These are phyloP conservation scores for Backusella psychrophila DNA, from an alignment of 192 early-diverging fungal species.

Conservation along the genomic window DNA sequence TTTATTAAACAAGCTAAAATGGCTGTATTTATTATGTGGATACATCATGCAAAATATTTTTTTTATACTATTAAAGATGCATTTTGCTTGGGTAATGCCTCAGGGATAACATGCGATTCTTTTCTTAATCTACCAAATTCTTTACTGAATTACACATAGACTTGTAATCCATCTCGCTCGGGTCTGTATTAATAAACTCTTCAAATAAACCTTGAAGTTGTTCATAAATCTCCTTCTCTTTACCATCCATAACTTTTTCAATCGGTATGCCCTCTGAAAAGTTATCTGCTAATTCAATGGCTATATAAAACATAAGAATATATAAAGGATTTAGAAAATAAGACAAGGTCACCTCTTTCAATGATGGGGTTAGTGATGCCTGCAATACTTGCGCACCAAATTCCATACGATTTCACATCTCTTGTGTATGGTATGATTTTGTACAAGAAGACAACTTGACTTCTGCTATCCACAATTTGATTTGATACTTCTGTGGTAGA, in stretches of 20 bases:
- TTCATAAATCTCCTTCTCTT: not conserved
- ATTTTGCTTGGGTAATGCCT: not conserved
- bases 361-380: slow-evolving; percentile 34
- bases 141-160: not conserved
- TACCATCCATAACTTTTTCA: not conserved
- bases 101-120: not conserved
- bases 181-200: not conserved
- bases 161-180: not conserved
- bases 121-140: not conserved
- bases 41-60: too few relatives aligned
- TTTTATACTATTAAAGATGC: not conserved
- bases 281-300: not conserved
- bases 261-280: not conserved
- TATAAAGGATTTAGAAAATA: not conserved
- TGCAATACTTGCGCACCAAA: slow-evolving; percentile 44
- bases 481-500: slow-evolving; percentile 13
- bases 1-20: too few relatives aligned
- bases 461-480: slow-evolving; percentile 10
- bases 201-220: not conserved
- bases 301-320: not conserved
- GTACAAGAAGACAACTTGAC: slow-evolving; percentile 63
- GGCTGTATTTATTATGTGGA: too few relatives aligned
- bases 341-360: slow-evolving; percentile 33
- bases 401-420: slow-evolving; percentile 41
- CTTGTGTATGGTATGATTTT: slow-evolving; percentile 43